Conservation (phyloP, 345 rosid species). For the Lepidium sativum region DNA sequence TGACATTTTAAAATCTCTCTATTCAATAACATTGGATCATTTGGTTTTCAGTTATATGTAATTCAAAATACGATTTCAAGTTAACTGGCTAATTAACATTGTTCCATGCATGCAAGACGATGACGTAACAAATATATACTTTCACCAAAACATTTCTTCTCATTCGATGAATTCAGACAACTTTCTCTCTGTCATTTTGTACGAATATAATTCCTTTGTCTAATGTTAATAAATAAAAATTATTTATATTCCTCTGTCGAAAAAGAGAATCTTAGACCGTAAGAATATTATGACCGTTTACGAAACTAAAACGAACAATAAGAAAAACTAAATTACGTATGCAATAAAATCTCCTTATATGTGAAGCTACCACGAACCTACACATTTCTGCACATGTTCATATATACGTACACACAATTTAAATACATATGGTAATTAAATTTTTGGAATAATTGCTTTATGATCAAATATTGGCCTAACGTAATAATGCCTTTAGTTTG, state of each 20-base stretch:
- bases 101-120: conserved; percentile 6
- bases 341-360: background rate
- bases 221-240: no score
- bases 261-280: conserved; percentile 16
- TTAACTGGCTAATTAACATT: background rate
- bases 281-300: conserved; percentile 12
- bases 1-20: no score
- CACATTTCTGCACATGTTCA: conserved; percentile 10
- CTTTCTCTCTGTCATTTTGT: background rate
- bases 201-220: background rate
- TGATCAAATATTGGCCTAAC: conserved; percentile 1
- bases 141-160: conserved; percentile 2
- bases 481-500: background rate
- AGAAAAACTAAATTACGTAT: background rate
- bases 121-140: conserved; percentile 8
- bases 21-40: no score
- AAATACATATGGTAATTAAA: background rate
- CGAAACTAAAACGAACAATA: background rate
- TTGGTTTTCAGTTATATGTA: background rate
- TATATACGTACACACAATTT: background rate
- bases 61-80: background rate
- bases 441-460: background rate
- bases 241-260: background rate
- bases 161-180: conserved; percentile 4
- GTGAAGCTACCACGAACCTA: conserved; percentile 13